Conservation (phyloP, 352 stramenopile genomes). For the Saprolegnia parasitica region DNA sequence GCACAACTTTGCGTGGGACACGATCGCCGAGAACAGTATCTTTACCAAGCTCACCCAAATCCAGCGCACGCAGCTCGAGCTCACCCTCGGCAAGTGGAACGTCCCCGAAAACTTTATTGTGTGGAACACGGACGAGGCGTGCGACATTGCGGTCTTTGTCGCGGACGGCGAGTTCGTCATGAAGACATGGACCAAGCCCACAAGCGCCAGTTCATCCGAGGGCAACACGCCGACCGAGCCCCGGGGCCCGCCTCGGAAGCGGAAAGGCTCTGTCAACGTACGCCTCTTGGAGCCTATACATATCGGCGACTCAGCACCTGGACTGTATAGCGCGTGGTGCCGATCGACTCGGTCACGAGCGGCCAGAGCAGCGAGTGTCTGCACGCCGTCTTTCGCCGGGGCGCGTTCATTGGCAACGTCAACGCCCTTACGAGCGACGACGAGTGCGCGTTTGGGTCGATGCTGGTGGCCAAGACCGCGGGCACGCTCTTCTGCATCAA, state of each 20-base stretch:
- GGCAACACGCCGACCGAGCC: background rate
- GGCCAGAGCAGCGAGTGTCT: background rate
- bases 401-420: constrained; percentile 64
- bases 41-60: constrained; percentile 72
- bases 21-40: constrained; percentile 73
- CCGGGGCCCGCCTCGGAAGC: constrained; percentile 33
- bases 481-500: constrained; percentile 57
- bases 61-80: constrained; percentile 85
- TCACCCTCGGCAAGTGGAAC: constrained; percentile 54
- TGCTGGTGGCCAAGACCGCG: constrained; percentile 48
- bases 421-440: constrained; percentile 53
- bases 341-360: constrained; percentile 22
- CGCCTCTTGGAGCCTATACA: constrained; percentile 12
- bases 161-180: constrained; percentile 71
- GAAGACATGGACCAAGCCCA: constrained; percentile 36
- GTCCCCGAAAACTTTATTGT: constrained; percentile 63
- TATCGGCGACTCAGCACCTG: background rate
- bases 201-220: constrained; percentile 24
- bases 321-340: constrained; percentile 24
- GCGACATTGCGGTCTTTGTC: constrained; percentile 63
- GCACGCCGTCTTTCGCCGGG: constrained; percentile 38
- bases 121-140: constrained; percentile 67
- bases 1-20: constrained; percentile 76
- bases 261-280: constrained; percentile 55
- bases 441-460: constrained; percentile 51